These are phyloP conservation scores for Canna indica DNA, from an alignment of 176 grass and related monocot genomes.

Conservation along the genomic window DNA sequence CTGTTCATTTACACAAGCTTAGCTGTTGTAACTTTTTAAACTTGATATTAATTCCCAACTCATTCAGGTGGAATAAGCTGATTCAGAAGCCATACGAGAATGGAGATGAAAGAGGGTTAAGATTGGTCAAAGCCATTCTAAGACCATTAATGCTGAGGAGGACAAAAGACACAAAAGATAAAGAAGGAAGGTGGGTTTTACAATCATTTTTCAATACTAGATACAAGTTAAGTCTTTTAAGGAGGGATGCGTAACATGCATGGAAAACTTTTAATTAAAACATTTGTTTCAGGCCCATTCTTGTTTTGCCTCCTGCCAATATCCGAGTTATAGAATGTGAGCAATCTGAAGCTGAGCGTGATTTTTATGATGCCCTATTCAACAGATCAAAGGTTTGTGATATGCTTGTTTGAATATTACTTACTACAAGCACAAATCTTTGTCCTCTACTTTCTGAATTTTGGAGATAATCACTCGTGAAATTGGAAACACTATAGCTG, in stretches of 20 bases:
- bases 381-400: conserved; percentile 62
- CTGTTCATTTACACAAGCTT: neutral
- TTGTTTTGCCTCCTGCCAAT: conserved; percentile 66
- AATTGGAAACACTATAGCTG: neutral
- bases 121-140: conserved; percentile 80
- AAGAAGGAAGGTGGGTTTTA: conserved; percentile 60
- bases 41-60: neutral
- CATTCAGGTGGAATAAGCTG: conserved; percentile 66
- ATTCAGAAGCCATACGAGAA: conserved; percentile 84
- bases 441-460: too few species aligned
- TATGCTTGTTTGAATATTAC: neutral
- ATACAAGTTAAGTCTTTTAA: too few species aligned
- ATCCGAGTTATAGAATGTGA: conserved; percentile 57
- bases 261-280: conserved; percentile 5
- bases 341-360: conserved; percentile 58
- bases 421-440: too few species aligned
- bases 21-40: neutral
- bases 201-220: neutral
- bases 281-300: conserved; percentile 60
- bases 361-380: conserved; percentile 82
- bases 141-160: conserved; percentile 81
- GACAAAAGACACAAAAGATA: conserved; percentile 89
- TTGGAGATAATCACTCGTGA: neutral
- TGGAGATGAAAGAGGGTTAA: conserved; percentile 65
- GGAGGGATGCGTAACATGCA: too few species aligned